Percentiles rank a stretch among this genome's conserved stretches.
These are phyloP conservation scores for Botrytis fabae DNA, from an alignment of 2,329 filamentous ascomycete species.

Conservation along the genomic window DNA sequence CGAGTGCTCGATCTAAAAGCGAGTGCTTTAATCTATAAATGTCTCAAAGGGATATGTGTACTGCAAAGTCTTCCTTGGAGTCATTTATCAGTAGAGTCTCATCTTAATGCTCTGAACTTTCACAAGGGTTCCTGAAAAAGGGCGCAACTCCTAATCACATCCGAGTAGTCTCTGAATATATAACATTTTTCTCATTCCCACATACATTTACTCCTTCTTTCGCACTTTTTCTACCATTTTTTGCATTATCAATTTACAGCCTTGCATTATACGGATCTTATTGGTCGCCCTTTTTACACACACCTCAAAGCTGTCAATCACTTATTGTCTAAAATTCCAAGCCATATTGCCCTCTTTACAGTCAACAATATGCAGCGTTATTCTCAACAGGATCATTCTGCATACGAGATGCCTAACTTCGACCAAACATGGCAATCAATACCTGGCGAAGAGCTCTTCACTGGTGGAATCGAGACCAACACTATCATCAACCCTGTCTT, in stretches of 20 bases:
- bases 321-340: background rate
- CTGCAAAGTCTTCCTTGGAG: background rate
- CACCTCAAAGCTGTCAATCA: background rate
- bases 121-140: background rate
- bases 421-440: background rate
- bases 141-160: background rate
- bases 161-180: background rate
- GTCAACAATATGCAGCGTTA: background rate
- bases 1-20: background rate
- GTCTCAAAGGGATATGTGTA: background rate
- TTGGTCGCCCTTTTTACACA: conserved; percentile 11
- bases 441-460: background rate
- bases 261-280: background rate
- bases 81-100: background rate
- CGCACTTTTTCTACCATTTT: background rate
- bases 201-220: background rate
- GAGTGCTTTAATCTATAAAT: background rate
- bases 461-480: background rate
- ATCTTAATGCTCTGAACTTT: background rate
- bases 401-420: background rate
- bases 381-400: background rate
- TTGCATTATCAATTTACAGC: background rate
- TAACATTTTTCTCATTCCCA: background rate
- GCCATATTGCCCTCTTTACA: background rate
- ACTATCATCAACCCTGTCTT: background rate